Evolutionary conservation across 371 early-diverging fungal genomes (phyloP).

Genomic region (Lichtheimia ramosa): DNA sequence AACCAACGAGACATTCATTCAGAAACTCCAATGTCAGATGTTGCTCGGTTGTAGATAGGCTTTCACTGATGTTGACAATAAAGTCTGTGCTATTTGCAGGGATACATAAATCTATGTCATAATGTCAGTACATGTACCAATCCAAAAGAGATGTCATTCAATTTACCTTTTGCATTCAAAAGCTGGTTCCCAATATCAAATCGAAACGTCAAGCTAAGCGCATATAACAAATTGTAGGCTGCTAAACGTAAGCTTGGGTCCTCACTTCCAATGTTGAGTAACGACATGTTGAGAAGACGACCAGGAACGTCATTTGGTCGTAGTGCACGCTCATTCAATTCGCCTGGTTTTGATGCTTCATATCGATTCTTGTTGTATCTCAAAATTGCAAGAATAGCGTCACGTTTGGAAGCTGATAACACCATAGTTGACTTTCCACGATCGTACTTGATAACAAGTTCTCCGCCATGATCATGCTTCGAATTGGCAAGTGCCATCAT

Average conservation of each 20-base stretch:
- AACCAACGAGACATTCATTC: constrained; percentile 82
- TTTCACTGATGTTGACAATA: constrained; percentile 76
- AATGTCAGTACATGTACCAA: no score
- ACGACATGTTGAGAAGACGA: constrained; percentile 87
- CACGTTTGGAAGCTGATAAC: constrained; percentile 74
- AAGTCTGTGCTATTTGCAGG: constrained; percentile 87
- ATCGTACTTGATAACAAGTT: constrained; percentile 77
- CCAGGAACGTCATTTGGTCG: constrained; percentile 91
- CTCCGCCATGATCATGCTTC: constrained; percentile 68
- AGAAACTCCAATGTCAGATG: constrained; percentile 89
- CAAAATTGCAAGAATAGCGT: constrained; percentile 67
- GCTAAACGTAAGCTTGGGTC: constrained; percentile 78
- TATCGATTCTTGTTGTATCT: constrained; percentile 72
- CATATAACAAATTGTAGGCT: constrained; percentile 85
- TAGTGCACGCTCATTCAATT: constrained; percentile 69
- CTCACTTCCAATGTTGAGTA: constrained; percentile 82
- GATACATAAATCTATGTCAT: constrained; percentile 70
- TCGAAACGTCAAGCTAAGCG: constrained; percentile 74
- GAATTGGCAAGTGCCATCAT: constrained; percentile 49
- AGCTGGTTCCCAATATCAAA: constrained; percentile 84
- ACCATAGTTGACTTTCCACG: constrained; percentile 67
- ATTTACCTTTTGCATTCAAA: constrained; percentile 70
- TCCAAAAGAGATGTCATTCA: no score
- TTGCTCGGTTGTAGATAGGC: constrained; percentile 73
- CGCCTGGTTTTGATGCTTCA: constrained; percentile 63